Percentiles rank a stretch among this genome's conserved stretches.
Evolutionary conservation across 441 rosid species (phyloP).

Genomic region (Pelargonium myrrhifolium): DNA sequence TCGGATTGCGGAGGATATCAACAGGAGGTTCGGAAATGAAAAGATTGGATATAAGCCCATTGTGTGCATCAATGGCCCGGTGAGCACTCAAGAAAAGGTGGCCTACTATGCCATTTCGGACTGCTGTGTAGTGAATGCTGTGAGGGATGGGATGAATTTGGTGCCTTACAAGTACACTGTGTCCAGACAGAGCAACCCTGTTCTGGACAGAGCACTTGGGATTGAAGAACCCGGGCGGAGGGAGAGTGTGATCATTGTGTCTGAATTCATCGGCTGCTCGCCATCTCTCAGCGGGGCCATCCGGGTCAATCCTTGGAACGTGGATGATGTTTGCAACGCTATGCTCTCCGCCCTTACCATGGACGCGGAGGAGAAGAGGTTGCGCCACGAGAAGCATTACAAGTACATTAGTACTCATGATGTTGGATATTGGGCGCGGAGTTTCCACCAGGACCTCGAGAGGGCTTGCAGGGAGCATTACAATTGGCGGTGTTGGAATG

Average conservation of each 20-base stretch:
- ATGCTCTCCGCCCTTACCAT: slow-evolving; percentile 46
- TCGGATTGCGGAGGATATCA: slow-evolving; percentile 36
- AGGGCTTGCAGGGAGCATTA: slow-evolving; percentile 70
- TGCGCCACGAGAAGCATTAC: slow-evolving; percentile 80
- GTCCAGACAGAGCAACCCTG: slow-evolving; percentile 65
- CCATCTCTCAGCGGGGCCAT: slow-evolving; percentile 85
- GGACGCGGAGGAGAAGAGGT: slow-evolving; percentile 44
- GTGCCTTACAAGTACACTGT: slow-evolving; percentile 71
- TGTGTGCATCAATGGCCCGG: slow-evolving; percentile 42
- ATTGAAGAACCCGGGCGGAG: slow-evolving; percentile 27
- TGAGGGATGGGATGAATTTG: slow-evolving; percentile 88
- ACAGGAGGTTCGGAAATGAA: slow-evolving; percentile 31
- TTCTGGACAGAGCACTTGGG: slow-evolving; percentile 44
- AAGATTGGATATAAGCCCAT: slow-evolving; percentile 55
- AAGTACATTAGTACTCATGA: slow-evolving; percentile 78
- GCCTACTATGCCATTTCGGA: slow-evolving; percentile 64
- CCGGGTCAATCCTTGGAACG: slow-evolving; percentile 79
- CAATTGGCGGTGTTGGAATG: slow-evolving; percentile 61
- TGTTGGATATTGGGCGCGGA: slow-evolving; percentile 69
- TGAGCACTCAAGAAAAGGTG: slow-evolving; percentile 59
- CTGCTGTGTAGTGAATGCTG: slow-evolving; percentile 69
- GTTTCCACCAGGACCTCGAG: slow-evolving; percentile 70
- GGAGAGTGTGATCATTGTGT: slow-evolving; percentile 65
- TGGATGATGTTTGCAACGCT: slow-evolving; percentile 50
- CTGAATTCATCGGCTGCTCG: slow-evolving; percentile 83